These are phyloP conservation scores for Dianthus caryophyllus DNA, from an alignment of 148 eudicot genomes.

Conservation along the genomic window DNA sequence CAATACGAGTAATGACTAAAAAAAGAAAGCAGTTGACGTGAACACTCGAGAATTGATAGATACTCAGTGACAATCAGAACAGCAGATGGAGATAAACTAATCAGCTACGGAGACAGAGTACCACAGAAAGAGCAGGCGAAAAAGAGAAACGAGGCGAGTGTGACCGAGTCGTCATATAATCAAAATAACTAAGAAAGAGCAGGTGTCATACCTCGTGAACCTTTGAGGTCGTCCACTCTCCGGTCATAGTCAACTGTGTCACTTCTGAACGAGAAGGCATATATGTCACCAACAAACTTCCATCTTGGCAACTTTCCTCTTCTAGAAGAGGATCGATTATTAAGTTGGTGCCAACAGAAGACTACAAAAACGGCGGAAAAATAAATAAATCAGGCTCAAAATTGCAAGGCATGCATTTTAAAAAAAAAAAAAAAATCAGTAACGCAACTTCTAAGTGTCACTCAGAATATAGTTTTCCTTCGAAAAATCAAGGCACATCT, in stretches of 20 bases:
- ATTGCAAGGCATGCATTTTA: neutral
- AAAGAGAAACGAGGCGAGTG: neutral
- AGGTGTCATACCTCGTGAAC: conserved; percentile 64
- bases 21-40: neutral
- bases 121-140: neutral
- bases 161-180: neutral
- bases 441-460: neutral
- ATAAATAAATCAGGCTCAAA: conserved; percentile 11
- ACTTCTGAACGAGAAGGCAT: conserved; percentile 88
- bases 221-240: conserved; percentile 87
- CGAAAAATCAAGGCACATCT: neutral
- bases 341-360: conserved; percentile 71
- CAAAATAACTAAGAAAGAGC: neutral
- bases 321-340: conserved; percentile 84
- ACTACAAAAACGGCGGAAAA: conserved; percentile 33
- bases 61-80: neutral
- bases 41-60: neutral
- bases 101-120: neutral
- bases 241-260: conserved; percentile 76
- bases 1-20: neutral
- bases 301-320: conserved; percentile 89
- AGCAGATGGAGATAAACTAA: neutral
- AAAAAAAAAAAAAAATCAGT: neutral
- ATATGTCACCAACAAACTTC: conserved; percentile 68
- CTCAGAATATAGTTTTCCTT: neutral